Conservation (phyloP, 345 rosid genomes). For the Gynandropsis gynandra region DNA sequence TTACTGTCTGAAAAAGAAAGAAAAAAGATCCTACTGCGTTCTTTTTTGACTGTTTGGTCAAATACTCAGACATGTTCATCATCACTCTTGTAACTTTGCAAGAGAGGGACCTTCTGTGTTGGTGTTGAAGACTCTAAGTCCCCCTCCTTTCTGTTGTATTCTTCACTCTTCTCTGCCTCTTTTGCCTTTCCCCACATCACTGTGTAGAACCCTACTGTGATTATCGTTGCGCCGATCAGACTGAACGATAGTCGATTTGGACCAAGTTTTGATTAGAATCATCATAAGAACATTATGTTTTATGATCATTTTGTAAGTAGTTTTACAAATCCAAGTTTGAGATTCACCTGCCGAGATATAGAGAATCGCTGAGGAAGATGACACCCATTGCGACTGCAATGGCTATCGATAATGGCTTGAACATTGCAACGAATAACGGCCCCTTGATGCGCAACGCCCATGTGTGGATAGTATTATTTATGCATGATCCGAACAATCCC, state of each 20-base stretch:
- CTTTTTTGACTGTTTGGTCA: not conserved
- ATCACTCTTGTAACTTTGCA: constrained; percentile 47
- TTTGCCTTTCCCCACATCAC: constrained; percentile 90
- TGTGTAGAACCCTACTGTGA: constrained; percentile 70
- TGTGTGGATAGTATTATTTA: constrained; percentile 44
- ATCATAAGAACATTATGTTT: not conserved
- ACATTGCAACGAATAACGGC: constrained; percentile 66
- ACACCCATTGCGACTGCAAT: constrained; percentile 65
- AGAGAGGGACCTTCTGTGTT: constrained; percentile 45
- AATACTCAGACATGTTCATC: constrained; percentile 28
- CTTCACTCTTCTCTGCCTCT: constrained; percentile 47
- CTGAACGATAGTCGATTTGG: constrained; percentile 26
- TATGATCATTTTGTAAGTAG: not conserved
- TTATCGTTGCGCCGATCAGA: constrained; percentile 58
- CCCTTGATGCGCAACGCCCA: constrained; percentile 66
- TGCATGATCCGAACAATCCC: constrained; percentile 66
- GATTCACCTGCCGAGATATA: constrained; percentile 60
- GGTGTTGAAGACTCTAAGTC: constrained; percentile 24
- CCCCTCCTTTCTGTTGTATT: constrained; percentile 20
- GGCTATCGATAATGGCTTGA: constrained; percentile 67
- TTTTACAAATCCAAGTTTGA: not conserved
- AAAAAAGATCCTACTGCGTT: too few species aligned
- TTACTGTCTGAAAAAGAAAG: too few species aligned
- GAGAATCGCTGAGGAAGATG: constrained; percentile 62
- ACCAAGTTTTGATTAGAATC: not conserved